Percentiles rank a stretch among this genome's conserved stretches.
Conservation (phyloP, 2,329 filamentous ascomycete genomes). For the Gnomoniopsis smithogilvyi region DNA sequence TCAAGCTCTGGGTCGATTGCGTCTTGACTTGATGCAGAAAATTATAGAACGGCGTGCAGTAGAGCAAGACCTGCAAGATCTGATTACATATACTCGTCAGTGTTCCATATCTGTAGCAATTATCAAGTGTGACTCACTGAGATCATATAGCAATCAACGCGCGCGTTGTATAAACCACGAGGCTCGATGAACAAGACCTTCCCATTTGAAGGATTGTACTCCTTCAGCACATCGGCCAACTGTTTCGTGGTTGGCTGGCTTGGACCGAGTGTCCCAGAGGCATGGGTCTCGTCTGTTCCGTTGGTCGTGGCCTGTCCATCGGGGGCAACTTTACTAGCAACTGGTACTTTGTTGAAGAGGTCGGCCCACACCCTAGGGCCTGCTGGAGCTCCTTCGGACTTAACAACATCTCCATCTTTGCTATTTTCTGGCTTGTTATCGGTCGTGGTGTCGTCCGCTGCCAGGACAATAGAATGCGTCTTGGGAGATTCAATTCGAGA, state of each 20-base stretch:
- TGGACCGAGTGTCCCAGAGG: conserved; percentile 31
- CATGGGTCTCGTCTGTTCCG: conserved; percentile 21
- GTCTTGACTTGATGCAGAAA: conserved; percentile 86
- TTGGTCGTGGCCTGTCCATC: conserved; percentile 21
- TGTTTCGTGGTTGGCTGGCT: conserved; percentile 50
- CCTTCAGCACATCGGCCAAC: conserved; percentile 70
- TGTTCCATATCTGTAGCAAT: neutral
- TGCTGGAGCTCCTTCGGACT: conserved; percentile 24
- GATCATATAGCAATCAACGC: conserved; percentile 99
- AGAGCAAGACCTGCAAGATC: conserved; percentile 94
- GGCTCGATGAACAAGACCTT: conserved; percentile 86
- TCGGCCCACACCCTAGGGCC: conserved; percentile 17
- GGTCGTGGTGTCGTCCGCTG: conserved; percentile 27
- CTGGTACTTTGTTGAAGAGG: conserved; percentile 9
- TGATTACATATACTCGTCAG: conserved; percentile 33
- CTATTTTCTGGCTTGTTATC: conserved; percentile 21
- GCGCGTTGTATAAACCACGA: conserved; percentile 90
- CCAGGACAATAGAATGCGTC: conserved; percentile 38
- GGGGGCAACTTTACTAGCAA: conserved; percentile 22
- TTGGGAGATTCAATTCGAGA: conserved; percentile 31
- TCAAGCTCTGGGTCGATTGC: conserved; percentile 84
- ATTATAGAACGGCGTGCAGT: conserved; percentile 90
- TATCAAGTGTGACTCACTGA: conserved; percentile 63
- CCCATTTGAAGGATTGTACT: conserved; percentile 54
- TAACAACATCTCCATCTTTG: conserved; percentile 8